These are phyloP conservation scores for Penicillium brasilianum DNA, from an alignment of 2,329 filamentous ascomycete species.

Conservation along the genomic window DNA sequence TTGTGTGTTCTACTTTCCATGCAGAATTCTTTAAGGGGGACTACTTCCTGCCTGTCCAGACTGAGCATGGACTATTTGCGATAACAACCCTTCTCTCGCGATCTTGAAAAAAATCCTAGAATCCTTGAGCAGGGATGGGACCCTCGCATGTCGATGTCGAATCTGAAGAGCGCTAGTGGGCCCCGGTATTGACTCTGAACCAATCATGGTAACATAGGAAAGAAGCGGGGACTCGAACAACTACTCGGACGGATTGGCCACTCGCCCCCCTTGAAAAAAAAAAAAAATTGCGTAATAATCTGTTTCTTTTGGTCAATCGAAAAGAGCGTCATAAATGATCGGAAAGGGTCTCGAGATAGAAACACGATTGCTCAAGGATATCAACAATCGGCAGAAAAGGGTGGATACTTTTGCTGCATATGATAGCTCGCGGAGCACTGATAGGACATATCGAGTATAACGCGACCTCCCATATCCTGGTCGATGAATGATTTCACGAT, in stretches of 20 bases:
- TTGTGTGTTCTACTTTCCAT: not conserved
- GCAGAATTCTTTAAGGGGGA: too few species aligned
- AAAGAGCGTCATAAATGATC: not conserved
- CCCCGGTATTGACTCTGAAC: slow-evolving; percentile 26
- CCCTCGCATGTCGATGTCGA: slow-evolving; percentile 27
- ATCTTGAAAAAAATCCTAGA: not conserved
- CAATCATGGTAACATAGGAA: slow-evolving; percentile 27
- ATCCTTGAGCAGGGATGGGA: slow-evolving; percentile 9
- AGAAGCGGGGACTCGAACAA: slow-evolving; percentile 19
- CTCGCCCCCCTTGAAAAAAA: slow-evolving; percentile 14
- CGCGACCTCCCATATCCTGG: not conserved
- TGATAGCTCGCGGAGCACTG: not conserved
- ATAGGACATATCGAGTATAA: not conserved
- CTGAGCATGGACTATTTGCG: not conserved
- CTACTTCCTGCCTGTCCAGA: not conserved
- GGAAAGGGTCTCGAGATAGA: not conserved
- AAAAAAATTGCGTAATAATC: slow-evolving; percentile 9
- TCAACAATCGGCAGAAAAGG: not conserved
- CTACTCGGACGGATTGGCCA: slow-evolving; percentile 16
- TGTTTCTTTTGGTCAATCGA: not conserved
- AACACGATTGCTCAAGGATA: not conserved
- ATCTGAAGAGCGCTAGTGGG: slow-evolving; percentile 30
- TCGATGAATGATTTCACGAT: slow-evolving; percentile 44
- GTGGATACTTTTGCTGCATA: not conserved
- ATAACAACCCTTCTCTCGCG: not conserved